Conservation (phyloP, 495 filamentous ascomycete genomes). For the Xylaria cubensis region DNA sequence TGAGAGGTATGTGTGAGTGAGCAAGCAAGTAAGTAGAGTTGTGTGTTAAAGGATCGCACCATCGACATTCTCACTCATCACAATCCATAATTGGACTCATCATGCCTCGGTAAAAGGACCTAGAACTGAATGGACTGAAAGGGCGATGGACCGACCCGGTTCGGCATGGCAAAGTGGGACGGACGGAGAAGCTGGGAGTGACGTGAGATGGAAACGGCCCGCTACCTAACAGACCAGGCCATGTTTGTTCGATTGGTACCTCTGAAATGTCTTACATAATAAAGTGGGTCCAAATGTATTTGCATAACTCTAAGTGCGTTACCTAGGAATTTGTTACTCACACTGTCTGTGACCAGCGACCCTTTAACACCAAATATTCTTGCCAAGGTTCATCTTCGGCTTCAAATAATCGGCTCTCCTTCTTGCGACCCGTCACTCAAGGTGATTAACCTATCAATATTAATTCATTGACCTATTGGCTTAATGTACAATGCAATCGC, state of each 20-base stretch:
- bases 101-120: slow-evolving; percentile 15
- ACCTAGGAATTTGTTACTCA: not conserved
- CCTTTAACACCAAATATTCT: not conserved
- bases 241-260: not conserved
- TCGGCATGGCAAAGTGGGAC: slow-evolving; percentile 16
- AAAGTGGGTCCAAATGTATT: too few relatives aligned
- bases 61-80: not conserved
- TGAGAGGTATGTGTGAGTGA: too few relatives aligned
- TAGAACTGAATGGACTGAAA: not conserved
- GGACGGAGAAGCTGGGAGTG: not conserved
- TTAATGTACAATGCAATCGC: too few relatives aligned
- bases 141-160: not conserved
- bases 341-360: not conserved
- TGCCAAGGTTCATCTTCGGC: not conserved
- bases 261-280: too few relatives aligned
- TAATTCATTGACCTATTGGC: too few relatives aligned
- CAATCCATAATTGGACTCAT: not conserved
- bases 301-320: not conserved
- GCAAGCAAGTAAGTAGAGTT: not conserved
- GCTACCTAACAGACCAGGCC: not conserved
- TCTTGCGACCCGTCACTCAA: not conserved
- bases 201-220: slow-evolving; percentile 12
- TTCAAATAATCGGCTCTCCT: not conserved
- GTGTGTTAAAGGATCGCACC: not conserved
- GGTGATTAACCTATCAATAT: not conserved